These are phyloP conservation scores for Taphrina confusa DNA, from an alignment of 1,139 yeast genomes.

Conservation along the genomic window DNA sequence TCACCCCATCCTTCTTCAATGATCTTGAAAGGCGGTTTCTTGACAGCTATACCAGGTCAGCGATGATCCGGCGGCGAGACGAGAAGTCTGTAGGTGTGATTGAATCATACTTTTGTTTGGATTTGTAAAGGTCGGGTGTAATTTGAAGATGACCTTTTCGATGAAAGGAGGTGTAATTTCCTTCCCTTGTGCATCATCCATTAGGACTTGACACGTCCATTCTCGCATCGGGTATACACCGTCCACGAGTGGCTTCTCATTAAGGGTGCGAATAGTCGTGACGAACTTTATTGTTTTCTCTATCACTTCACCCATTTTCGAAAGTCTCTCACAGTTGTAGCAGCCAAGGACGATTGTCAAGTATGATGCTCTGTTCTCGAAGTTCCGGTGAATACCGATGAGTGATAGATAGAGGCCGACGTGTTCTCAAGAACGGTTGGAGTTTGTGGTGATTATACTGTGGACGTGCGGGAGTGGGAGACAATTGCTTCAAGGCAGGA, in stretches of 20 bases:
- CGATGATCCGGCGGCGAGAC: not conserved
- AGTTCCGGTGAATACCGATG: no score
- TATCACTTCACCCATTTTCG: constrained; percentile 26
- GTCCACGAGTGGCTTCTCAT: constrained; percentile 82
- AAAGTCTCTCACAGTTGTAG: no score
- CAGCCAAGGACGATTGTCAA: no score
- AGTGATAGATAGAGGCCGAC: no score
- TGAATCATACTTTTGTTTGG: constrained; percentile 68
- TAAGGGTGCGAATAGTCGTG: constrained; percentile 47
- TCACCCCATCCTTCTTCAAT: constrained; percentile 99
- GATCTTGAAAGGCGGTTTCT: constrained; percentile 82
- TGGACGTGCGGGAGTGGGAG: no score
- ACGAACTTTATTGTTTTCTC: constrained; percentile 31
- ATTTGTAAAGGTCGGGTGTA: constrained; percentile 92
- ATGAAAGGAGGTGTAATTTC: constrained; percentile 85
- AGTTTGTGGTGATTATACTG: no score
- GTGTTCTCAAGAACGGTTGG: no score
- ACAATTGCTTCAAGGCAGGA: no score
- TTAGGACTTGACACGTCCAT: constrained; percentile 78
- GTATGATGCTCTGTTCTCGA: no score
- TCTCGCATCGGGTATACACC: constrained; percentile 93
- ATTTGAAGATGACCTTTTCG: constrained; percentile 87
- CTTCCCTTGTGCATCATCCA: constrained; percentile 77
- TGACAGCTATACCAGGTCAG: constrained; percentile 51
- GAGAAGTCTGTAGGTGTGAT: not conserved